phyloP scores from a whole-genome alignment of 2,329 filamentous ascomycete species.

The Ceratocystis variospora region DNA sequence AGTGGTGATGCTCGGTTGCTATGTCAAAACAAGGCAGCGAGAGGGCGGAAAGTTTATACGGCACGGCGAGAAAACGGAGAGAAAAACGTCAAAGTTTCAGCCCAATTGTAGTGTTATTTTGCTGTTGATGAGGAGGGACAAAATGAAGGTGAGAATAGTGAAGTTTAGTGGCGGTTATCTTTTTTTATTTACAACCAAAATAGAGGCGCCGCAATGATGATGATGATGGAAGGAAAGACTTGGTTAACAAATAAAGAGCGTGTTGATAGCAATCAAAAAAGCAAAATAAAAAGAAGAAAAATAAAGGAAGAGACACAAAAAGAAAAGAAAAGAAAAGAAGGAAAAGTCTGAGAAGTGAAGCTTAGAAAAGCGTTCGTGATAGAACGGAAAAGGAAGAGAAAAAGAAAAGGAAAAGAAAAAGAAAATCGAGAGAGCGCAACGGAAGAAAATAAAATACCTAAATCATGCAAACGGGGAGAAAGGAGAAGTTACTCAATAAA shows the following conservation, averaged over 20 bases:
- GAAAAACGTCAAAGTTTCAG: neutral
- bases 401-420: neutral
- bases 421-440: neutral
- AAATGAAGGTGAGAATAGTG: neutral
- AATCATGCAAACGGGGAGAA: slow-evolving; percentile 5
- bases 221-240: slow-evolving; percentile 1
- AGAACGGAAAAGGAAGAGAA: neutral
- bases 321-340: slow-evolving; percentile 10
- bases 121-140: neutral
- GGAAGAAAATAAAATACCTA: slow-evolving; percentile 9
- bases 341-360: slow-evolving; percentile 6
- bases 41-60: slow-evolving; percentile 14
- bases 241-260: neutral
- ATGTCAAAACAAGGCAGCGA: slow-evolving; percentile 10
- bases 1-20: slow-evolving; percentile 1
- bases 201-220: neutral
- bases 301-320: neutral
- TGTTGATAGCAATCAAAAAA: slow-evolving; percentile 17
- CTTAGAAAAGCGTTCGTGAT: neutral
- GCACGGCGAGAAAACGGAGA: neutral
- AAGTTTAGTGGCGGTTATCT: neutral
- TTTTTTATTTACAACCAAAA: neutral
- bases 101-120: neutral
- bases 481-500: slow-evolving; percentile 12
- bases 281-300: slow-evolving; percentile 1